Conservation (phyloP, 495 filamentous ascomycete genomes). For the Penicillium bialowiezense region DNA sequence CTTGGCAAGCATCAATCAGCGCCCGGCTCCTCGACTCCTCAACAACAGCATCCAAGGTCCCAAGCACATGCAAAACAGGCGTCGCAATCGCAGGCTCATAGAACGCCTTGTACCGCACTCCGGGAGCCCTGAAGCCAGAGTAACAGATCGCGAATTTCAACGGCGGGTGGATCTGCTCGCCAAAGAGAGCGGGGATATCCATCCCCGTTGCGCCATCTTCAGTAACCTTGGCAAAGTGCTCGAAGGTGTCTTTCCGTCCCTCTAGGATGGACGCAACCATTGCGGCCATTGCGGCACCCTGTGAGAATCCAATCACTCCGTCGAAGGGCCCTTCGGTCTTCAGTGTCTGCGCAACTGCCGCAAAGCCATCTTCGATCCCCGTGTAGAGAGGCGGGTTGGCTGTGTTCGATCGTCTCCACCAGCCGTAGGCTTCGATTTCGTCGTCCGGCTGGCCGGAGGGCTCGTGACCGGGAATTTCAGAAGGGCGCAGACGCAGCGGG, state of each 20-base stretch:
- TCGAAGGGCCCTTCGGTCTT: constrained; percentile 61
- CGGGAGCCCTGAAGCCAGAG: constrained; percentile 72
- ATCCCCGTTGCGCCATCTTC: constrained; percentile 29
- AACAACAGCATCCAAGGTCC: constrained; percentile 84
- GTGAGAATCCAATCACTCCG: constrained; percentile 73
- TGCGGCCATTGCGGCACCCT: constrained; percentile 63
- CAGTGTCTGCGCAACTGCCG: constrained; percentile 55
- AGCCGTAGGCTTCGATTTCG: constrained; percentile 68
- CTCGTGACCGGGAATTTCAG: constrained; percentile 71
- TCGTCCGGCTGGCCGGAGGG: constrained; percentile 34
- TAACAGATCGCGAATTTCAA: constrained; percentile 80
- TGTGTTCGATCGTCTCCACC: constrained; percentile 68
- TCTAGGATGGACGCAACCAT: constrained; percentile 72
- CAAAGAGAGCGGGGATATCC: constrained; percentile 51
- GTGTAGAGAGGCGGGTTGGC: constrained; percentile 55
- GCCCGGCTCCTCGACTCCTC: constrained; percentile 65
- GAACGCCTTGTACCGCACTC: constrained; percentile 59
- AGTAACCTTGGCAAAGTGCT: constrained; percentile 23
- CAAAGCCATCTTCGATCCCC: constrained; percentile 64
- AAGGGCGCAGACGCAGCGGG: constrained; percentile 54
- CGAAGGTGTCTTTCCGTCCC: constrained; percentile 47
- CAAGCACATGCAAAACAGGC: constrained; percentile 78
- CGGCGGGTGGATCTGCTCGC: constrained; percentile 44
- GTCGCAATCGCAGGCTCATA: constrained; percentile 73
- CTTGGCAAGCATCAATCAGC: constrained; percentile 65